Percentiles rank a stretch among this genome's conserved stretches.
Evolutionary conservation across 1,284 basidiomycete species (phyloP).

Genomic region (Heterobasidion irregulare): DNA sequence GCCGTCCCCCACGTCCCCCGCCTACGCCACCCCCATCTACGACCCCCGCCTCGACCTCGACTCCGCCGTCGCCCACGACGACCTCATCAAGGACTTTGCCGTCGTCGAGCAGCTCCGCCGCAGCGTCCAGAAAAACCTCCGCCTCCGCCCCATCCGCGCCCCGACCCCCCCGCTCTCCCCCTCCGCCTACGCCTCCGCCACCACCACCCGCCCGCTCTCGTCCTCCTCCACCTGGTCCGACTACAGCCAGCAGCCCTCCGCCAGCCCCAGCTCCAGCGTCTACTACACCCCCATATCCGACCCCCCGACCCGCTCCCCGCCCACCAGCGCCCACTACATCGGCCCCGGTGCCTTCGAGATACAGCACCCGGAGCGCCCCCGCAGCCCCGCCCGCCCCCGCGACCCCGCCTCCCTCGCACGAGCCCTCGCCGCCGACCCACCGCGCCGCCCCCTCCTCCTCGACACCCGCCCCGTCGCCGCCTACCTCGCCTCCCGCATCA

Average conservation of each 20-base stretch:
- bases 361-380: constrained; percentile 15
- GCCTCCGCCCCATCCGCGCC: constrained; percentile 64
- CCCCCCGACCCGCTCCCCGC: constrained; percentile 12
- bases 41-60: constrained; percentile 21
- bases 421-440: constrained; percentile 33
- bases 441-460: constrained; percentile 57
- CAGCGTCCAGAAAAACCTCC: constrained; percentile 66
- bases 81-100: constrained; percentile 56
- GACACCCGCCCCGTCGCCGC: constrained; percentile 69
- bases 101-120: constrained; percentile 58
- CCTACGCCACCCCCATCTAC: constrained; percentile 26
- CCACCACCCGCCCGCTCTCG: constrained; percentile 17
- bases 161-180: constrained; percentile 21
- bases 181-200: no score
- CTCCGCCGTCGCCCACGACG: constrained; percentile 29
- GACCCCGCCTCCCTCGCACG: constrained; percentile 38
- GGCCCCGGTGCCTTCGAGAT: constrained; percentile 17
- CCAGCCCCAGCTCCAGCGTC: constrained; percentile 40
- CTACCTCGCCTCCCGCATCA: constrained; percentile 56
- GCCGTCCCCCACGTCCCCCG: constrained; percentile 2
- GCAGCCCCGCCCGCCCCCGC: constrained; percentile 27
- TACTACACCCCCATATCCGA: constrained; percentile 57
- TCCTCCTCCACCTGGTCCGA: constrained; percentile 19
- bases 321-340: constrained; percentile 21
- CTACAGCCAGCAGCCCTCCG: constrained; percentile 22